Percentiles rank a stretch among this genome's conserved stretches.
Conservation (phyloP, 208 protist genomes). For the Naegleria fowleri region DNA sequence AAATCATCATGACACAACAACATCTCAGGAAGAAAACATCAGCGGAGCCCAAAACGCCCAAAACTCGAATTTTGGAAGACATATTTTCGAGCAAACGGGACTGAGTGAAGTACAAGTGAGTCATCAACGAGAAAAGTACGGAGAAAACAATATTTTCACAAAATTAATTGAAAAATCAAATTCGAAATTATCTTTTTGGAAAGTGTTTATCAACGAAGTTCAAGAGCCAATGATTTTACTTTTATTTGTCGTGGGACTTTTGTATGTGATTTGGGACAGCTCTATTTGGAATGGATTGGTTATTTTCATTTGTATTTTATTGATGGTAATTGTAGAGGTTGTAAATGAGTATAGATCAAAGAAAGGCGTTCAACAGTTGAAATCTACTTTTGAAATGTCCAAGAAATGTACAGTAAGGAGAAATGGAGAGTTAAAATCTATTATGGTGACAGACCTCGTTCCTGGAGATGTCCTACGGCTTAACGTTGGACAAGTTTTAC, state of each 20-base stretch:
- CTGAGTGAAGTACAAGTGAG: background rate
- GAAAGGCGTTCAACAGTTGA: background rate
- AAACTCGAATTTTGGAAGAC: no score
- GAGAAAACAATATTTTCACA: background rate
- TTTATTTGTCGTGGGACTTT: background rate
- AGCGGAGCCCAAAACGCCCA: no score
- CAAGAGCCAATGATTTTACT: conserved; percentile 5
- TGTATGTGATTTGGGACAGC: background rate
- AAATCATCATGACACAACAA: no score
- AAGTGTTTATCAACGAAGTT: background rate
- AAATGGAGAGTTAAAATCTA: background rate
- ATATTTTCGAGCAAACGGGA: no score
- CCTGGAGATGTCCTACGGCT: conserved; percentile 89
- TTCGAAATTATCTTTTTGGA: background rate
- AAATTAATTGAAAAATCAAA: background rate
- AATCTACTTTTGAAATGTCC: background rate
- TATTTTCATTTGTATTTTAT: background rate
- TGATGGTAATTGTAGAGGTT: conserved; percentile 7
- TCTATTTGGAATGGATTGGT: background rate
- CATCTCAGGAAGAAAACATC: no score
- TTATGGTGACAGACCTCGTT: conserved; percentile 60
- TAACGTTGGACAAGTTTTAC: conserved; percentile 71
- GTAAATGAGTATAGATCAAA: conserved; percentile 16
- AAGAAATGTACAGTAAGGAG: background rate
- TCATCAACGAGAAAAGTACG: background rate